Conservation (phyloP, 148 eudicot species). For the Dianthus caryophyllus region DNA sequence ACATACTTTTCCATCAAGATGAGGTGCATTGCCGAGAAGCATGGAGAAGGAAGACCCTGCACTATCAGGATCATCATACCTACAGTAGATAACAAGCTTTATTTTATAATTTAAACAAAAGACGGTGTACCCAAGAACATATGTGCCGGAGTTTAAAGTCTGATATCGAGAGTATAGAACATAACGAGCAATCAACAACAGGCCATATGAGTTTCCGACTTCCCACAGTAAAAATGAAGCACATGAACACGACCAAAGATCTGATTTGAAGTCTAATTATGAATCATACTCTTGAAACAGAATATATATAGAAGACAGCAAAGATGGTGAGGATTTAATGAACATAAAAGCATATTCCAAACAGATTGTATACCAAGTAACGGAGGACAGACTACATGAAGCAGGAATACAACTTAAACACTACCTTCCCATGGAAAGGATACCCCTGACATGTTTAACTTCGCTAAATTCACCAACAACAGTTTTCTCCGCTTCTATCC, state of each 20-base stretch:
- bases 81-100: slow-evolving; percentile 16
- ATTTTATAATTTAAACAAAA: background rate
- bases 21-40: slow-evolving; percentile 96
- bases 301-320: background rate
- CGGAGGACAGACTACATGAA: background rate
- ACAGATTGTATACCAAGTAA: background rate
- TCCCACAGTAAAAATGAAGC: background rate
- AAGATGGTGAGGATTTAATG: no score
- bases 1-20: slow-evolving; percentile 78
- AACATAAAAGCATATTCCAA: background rate
- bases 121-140: background rate
- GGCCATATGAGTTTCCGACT: background rate
- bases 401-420: slow-evolving; percentile 8
- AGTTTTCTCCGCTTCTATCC: slow-evolving; percentile 71
- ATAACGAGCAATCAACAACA: background rate
- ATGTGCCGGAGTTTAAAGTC: background rate
- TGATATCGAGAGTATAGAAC: background rate
- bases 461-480: slow-evolving; percentile 83
- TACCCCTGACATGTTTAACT: slow-evolving; percentile 95
- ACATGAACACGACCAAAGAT: background rate
- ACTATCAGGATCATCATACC: slow-evolving; percentile 89
- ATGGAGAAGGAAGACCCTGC: slow-evolving; percentile 87
- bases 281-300: background rate
- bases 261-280: background rate
- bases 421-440: slow-evolving; percentile 98